A percentile compares a stretch with the other conserved stretches of the same genome.
These are phyloP conservation scores for Leptosphaerulina australis DNA, from an alignment of 2,329 filamentous ascomycete genomes.

Conservation along the genomic window DNA sequence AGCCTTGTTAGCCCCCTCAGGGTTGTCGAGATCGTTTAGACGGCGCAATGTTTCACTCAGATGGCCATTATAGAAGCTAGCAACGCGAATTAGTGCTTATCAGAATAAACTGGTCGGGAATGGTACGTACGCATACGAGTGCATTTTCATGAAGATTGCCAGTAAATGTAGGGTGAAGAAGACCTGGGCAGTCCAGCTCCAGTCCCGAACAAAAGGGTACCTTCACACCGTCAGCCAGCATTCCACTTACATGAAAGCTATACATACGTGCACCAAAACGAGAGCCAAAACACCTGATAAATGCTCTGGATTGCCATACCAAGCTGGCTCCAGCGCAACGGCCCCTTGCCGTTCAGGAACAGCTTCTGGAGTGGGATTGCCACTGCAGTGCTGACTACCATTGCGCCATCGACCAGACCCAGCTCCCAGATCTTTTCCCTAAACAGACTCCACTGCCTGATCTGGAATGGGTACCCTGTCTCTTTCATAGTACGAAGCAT, in stretches of 20 bases:
- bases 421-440: conserved; percentile 88
- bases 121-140: conserved; percentile 74
- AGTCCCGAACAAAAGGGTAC: conserved; percentile 82
- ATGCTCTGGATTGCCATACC: conserved; percentile 85
- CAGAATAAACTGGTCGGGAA: no score
- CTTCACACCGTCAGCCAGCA: conserved; percentile 39
- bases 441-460: conserved; percentile 87
- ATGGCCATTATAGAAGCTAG: conserved; percentile 90
- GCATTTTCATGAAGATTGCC: conserved; percentile 97
- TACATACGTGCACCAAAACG: conserved; percentile 74
- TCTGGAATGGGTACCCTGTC: conserved; percentile 82
- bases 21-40: conserved; percentile 77
- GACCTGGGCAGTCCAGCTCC: conserved; percentile 98
- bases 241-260: no score
- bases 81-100: background rate
- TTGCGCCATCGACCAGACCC: conserved; percentile 79
- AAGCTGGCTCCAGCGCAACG: conserved; percentile 73
- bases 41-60: conserved; percentile 84
- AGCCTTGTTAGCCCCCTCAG: conserved; percentile 69
- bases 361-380: conserved; percentile 75
- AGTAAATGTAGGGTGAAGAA: conserved; percentile 91
- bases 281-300: conserved; percentile 79
- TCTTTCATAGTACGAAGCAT: conserved; percentile 92
- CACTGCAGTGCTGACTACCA: conserved; percentile 77
- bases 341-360: conserved; percentile 62